Conservation (phyloP, 768 basidiomycete genomes). For the Boletus rubropictus region DNA sequence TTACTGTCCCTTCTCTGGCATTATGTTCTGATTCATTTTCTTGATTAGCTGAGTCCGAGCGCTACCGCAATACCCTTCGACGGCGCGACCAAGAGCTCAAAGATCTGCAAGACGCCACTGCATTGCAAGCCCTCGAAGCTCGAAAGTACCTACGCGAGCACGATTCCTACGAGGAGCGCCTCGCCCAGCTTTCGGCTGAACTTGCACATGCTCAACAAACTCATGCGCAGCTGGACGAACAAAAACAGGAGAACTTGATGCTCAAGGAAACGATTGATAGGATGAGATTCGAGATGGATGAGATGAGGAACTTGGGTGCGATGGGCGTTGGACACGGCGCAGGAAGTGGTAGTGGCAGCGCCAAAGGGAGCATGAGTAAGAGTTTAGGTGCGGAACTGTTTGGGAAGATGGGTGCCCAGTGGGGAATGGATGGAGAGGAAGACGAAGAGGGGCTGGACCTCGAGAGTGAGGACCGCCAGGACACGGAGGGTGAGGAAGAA, state of each 20-base stretch:
- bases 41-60: slow-evolving; percentile 63
- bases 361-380: slow-evolving; percentile 57
- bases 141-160: slow-evolving; percentile 64
- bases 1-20: neutral
- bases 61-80: slow-evolving; percentile 68
- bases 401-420: slow-evolving; percentile 49
- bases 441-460: slow-evolving; percentile 34
- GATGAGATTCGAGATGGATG: slow-evolving; percentile 91
- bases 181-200: slow-evolving; percentile 66
- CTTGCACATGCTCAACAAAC: slow-evolving; percentile 64
- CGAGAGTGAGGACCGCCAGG: slow-evolving; percentile 42
- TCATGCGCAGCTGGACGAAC: slow-evolving; percentile 74
- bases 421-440: slow-evolving; percentile 41
- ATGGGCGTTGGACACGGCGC: slow-evolving; percentile 33
- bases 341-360: slow-evolving; percentile 44
- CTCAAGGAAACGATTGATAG: slow-evolving; percentile 96
- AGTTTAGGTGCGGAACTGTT: slow-evolving; percentile 69
- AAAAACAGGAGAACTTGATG: slow-evolving; percentile 90
- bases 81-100: slow-evolving; percentile 71
- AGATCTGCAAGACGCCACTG: slow-evolving; percentile 51
- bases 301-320: slow-evolving; percentile 55
- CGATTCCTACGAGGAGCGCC: slow-evolving; percentile 64
- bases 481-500: slow-evolving; percentile 54
- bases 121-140: slow-evolving; percentile 59
- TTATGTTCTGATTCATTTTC: neutral